phyloP scores from a whole-genome alignment of 768 basidiomycete genomes.

The Xerocomellus intermedius region DNA sequence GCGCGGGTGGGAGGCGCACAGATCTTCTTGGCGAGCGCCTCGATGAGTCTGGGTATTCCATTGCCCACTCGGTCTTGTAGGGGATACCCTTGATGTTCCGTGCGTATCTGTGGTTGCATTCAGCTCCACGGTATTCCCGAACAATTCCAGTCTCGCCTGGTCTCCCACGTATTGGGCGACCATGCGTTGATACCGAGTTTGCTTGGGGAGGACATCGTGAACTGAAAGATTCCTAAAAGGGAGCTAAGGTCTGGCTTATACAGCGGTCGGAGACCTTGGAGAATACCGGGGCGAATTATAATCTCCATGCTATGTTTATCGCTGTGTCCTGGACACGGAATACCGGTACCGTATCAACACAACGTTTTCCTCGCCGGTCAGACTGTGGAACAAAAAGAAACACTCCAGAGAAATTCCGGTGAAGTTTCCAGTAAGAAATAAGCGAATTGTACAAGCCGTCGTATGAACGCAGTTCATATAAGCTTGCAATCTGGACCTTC shows the following conservation, averaged over 20 bases:
- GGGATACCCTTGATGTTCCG: slow-evolving; percentile 42
- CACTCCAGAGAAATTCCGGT: not conserved
- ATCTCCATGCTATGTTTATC: slow-evolving; percentile 5
- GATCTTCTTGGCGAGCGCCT: slow-evolving; percentile 29
- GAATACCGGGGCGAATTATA: not conserved
- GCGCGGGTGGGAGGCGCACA: slow-evolving; percentile 32
- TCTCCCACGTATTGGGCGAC: slow-evolving; percentile 49
- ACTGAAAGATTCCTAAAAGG: not conserved
- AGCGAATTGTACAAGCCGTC: not conserved
- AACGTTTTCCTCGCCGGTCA: not conserved
- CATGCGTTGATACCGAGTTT: slow-evolving; percentile 31
- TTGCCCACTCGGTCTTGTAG: slow-evolving; percentile 43
- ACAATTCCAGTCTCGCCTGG: slow-evolving; percentile 30
- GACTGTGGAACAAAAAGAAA: not conserved
- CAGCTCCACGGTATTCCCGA: not conserved
- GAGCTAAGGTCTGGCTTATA: slow-evolving; percentile 4
- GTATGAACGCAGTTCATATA: not conserved
- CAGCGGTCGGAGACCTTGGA: not conserved
- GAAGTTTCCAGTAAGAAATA: not conserved
- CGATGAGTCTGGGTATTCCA: slow-evolving; percentile 45
- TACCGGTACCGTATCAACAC: not conserved
- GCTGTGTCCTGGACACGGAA: not conserved
- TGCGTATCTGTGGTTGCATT: slow-evolving; percentile 27
- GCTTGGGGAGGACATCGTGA: slow-evolving; percentile 28
- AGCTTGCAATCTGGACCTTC: slow-evolving; percentile 2